Conservation (phyloP, 2,329 filamentous ascomycete species). For the Aspergillus brunneoviolaceus region DNA sequence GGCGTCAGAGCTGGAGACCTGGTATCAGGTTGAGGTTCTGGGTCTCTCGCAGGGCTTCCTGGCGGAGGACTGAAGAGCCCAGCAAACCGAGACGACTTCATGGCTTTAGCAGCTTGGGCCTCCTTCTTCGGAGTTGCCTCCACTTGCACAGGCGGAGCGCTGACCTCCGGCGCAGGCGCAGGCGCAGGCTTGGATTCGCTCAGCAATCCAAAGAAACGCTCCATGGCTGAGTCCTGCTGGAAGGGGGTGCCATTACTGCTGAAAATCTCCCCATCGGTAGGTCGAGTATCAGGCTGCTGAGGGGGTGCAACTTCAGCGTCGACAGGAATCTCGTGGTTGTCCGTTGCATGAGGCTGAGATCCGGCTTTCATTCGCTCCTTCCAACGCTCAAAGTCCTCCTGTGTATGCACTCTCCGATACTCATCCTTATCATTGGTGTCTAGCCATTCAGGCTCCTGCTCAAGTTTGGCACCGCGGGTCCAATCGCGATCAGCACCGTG, state of each 20-base stretch:
- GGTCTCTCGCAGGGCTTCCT: conserved; percentile 52
- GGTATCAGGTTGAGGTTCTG: conserved; percentile 26
- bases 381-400: conserved; percentile 91
- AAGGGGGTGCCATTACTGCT: conserved; percentile 59
- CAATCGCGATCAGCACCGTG: conserved; percentile 54
- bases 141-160: conserved; percentile 36
- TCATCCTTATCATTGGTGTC: conserved; percentile 69
- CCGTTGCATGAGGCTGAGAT: conserved; percentile 42
- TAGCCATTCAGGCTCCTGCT: conserved; percentile 90
- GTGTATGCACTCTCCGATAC: conserved; percentile 69
- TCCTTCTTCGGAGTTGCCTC: conserved; percentile 44
- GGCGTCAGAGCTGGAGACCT: conserved; percentile 24
- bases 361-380: conserved; percentile 85
- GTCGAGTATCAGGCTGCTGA: conserved; percentile 41
- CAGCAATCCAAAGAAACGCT: conserved; percentile 72
- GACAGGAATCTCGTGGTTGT: conserved; percentile 44
- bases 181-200: conserved; percentile 46
- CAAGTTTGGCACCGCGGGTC: conserved; percentile 55
- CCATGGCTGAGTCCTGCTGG: conserved; percentile 65
- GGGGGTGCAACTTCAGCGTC: conserved; percentile 21
- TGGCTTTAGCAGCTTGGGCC: conserved; percentile 15
- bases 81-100: conserved; percentile 80
- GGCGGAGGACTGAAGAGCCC: conserved; percentile 67
- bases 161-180: conserved; percentile 32
- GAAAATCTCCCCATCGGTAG: conserved; percentile 52